Base-by-base conservation (phyloP, 148 eudicot genomes). In the Rhododendron kiyosumense region DNA sequence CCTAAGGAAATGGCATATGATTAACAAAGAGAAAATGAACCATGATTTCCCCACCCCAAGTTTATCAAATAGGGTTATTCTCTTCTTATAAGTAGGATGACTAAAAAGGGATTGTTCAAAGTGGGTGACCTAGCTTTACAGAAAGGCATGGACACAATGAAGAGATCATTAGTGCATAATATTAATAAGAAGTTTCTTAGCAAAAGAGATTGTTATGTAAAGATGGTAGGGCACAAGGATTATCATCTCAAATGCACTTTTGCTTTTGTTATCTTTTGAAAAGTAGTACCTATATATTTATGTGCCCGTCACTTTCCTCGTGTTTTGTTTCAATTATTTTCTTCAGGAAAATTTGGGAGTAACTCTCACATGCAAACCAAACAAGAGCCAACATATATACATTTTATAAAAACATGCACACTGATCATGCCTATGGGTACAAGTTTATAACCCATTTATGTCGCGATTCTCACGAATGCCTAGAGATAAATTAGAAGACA, bases 191-290 rank as follows among this genome's bases (percentile, higher is more conserved):
- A 86, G 84, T 88, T 92, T 89, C 88, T 84, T 73, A 82, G 26
- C 46, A 26, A 82, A 75, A 86, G 83, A 81, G 85, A 67, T 76
- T 79, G 63, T 54, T 32, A 32, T 78, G 67, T 43, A 83, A 51
- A 83, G 83, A 79, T 82, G 79, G 84, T 79, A 79, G 89, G 90
- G 90, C 82, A 83, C 87, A 89, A 86, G 71, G 77, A 85, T 88
- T 87, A 90, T 89, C 87, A 88, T 86, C 84, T 84, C 73, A 85
- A 84, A 85, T 85, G 83, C 74, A 28, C 84, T 89, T 87, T 83
- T 88, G 81, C 77, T 87, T 91, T 82, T 87, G 69, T 14, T 30
- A 18, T 84, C 89, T 90, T 87, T 85, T 6, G 13, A 84, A 81
- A 84, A 54, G 61, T 54, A 54, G 5, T 74, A 79, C 75, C 82